Conservation (phyloP, 2,329 filamentous ascomycete species). For the Mollisiaceae sp. region DNA sequence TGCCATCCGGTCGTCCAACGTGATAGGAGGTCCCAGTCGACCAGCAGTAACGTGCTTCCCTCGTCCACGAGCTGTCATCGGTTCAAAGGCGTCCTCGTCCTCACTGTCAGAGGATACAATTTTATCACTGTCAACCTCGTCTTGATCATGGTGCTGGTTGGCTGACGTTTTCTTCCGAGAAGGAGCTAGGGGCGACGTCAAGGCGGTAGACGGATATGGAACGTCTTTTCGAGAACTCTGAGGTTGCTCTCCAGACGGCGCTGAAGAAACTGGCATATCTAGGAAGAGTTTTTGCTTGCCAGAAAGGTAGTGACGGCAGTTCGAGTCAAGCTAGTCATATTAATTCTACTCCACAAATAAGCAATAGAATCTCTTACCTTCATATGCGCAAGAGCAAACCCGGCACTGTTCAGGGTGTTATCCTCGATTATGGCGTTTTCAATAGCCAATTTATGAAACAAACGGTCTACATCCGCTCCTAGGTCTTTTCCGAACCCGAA, state of each 20-base stretch:
- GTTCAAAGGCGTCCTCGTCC: conserved; percentile 45
- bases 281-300: conserved; percentile 40
- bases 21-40: conserved; percentile 63
- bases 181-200: conserved; percentile 63
- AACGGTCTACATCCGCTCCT: conserved; percentile 77
- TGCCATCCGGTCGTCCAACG: conserved; percentile 57
- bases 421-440: conserved; percentile 77
- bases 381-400: conserved; percentile 78
- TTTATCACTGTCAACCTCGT: conserved; percentile 47
- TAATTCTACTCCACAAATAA: conserved; percentile 35
- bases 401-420: conserved; percentile 64
- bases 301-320: conserved; percentile 35
- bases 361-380: conserved; percentile 53
- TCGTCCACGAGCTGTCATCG: conserved; percentile 42
- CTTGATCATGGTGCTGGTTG: conserved; percentile 45
- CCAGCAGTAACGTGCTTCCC: conserved; percentile 33
- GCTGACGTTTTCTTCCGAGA: conserved; percentile 41
- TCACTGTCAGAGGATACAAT: conserved; percentile 53
- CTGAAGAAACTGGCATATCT: conserved; percentile 37
- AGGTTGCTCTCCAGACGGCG: conserved; percentile 25
- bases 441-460: conserved; percentile 78
- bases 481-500: conserved; percentile 73
- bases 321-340: conserved; percentile 40
- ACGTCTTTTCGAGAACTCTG: conserved; percentile 15
- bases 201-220: conserved; percentile 63